These are phyloP conservation scores for Leucocoprinus sp. DNA, from an alignment of 768 basidiomycete species.

Conservation along the genomic window DNA sequence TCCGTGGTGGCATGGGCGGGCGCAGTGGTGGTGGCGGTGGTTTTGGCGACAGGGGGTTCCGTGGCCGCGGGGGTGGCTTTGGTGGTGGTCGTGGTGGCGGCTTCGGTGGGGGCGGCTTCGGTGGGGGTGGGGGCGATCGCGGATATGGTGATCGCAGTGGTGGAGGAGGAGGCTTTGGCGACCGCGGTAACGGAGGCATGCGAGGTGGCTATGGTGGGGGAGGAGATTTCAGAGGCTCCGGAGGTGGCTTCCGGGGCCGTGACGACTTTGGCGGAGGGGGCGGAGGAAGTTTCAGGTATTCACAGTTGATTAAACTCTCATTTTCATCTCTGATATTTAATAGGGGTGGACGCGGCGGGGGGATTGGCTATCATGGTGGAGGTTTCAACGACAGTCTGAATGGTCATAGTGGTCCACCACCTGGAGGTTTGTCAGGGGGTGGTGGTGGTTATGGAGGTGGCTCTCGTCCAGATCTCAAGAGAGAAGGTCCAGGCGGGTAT, in stretches of 20 bases:
- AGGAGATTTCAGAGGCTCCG: conserved; percentile 31
- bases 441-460: conserved; percentile 35
- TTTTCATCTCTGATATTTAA: conserved; percentile 12
- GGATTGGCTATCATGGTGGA: conserved; percentile 63
- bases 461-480: conserved; percentile 69
- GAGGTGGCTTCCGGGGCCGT: conserved; percentile 28
- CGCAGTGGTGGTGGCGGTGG: conserved; percentile 34
- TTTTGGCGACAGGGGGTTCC: conserved; percentile 40
- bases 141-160: conserved; percentile 29
- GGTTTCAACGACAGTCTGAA: conserved; percentile 47
- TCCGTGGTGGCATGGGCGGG: conserved; percentile 33
- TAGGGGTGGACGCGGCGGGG: conserved; percentile 61
- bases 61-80: conserved; percentile 32
- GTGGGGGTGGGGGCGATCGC: conserved; percentile 30
- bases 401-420: conserved; percentile 39
- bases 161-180: conserved; percentile 32
- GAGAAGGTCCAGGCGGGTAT: conserved; percentile 67
- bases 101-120: conserved; percentile 34
- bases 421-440: conserved; percentile 33
- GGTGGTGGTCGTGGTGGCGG: conserved; percentile 28
- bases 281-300: conserved; percentile 46
- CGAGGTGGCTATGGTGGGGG: conserved; percentile 35
- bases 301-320: neutral
- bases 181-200: conserved; percentile 36
- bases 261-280: conserved; percentile 33